These are phyloP conservation scores for Rheum nobile DNA, from an alignment of 148 eudicot species.

Conservation along the genomic window DNA sequence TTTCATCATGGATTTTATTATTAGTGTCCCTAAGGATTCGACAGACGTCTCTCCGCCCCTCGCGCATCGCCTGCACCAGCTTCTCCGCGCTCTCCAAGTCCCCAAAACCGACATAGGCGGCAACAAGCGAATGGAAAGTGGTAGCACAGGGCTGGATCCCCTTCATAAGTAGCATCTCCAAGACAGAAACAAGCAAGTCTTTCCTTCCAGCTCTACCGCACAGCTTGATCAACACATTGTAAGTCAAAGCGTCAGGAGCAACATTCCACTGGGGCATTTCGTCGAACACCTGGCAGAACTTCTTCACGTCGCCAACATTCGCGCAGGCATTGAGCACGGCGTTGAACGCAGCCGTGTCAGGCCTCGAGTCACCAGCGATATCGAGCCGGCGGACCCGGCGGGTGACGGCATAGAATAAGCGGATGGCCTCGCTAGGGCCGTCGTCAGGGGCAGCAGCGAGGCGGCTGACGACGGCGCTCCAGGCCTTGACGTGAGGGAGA, in stretches of 20 bases:
- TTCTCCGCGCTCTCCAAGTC: conserved; percentile 67
- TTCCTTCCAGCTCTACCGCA: conserved; percentile 63
- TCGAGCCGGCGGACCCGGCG: conserved; percentile 33
- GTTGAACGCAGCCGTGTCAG: conserved; percentile 79
- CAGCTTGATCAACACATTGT: conserved; percentile 79
- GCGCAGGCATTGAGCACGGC: conserved; percentile 90
- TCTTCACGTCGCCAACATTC: conserved; percentile 46
- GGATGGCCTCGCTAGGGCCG: conserved; percentile 56
- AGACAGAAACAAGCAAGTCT: conserved; percentile 67
- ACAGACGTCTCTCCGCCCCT: conserved; percentile 65
- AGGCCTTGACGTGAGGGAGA: conserved; percentile 89
- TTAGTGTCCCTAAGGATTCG: conserved; percentile 40
- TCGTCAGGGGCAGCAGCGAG: conserved; percentile 47
- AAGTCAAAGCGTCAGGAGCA: conserved; percentile 73
- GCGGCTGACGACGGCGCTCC: conserved; percentile 81
- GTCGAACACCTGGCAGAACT: conserved; percentile 54
- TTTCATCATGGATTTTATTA: background rate
- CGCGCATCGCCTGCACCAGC: conserved; percentile 85
- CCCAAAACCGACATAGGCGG: conserved; percentile 87
- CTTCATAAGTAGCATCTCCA: conserved; percentile 50
- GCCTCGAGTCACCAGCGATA: conserved; percentile 32
- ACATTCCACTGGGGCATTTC: conserved; percentile 58
- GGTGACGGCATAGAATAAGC: conserved; percentile 30
- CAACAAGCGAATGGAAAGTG: conserved; percentile 82
- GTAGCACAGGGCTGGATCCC: conserved; percentile 59